phyloP scores from a whole-genome alignment of 2,329 filamentous ascomycete genomes.

The Thielaviopsis punctulata region DNA sequence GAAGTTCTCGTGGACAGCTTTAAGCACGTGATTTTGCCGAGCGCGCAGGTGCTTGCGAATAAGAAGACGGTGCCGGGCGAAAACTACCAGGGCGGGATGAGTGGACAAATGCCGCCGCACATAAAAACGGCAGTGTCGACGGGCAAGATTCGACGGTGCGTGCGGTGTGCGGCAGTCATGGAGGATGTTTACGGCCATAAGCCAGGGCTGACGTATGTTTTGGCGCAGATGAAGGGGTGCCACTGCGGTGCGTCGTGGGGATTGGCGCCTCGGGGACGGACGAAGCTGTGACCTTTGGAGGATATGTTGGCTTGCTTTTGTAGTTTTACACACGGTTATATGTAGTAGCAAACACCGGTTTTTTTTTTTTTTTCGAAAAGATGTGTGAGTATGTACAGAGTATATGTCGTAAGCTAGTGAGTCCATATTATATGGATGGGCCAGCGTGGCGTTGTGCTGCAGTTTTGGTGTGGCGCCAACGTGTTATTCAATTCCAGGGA shows the following conservation, averaged over 20 bases:
- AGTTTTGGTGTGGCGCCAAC: background rate
- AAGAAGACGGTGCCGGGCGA: conserved; percentile 14
- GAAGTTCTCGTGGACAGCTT: conserved; percentile 36
- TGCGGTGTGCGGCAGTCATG: conserved; percentile 48
- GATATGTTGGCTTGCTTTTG: background rate
- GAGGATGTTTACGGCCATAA: conserved; percentile 35
- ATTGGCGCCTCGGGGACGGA: conserved; percentile 15
- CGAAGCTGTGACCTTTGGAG: conserved; percentile 3
- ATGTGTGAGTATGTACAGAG: background rate
- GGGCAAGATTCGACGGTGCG: conserved; percentile 23
- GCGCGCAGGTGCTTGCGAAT: conserved; percentile 11
- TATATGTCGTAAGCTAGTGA: too few species aligned
- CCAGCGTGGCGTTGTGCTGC: background rate
- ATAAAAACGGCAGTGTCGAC: conserved; percentile 21
- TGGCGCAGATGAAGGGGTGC: conserved; percentile 37
- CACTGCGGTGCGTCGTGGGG: conserved; percentile 37
- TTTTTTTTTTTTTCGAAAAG: background rate
- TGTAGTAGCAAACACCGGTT: too few species aligned
- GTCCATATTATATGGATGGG: background rate
- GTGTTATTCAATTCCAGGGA: background rate
- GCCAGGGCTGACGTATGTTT: conserved; percentile 35
- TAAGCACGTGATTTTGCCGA: conserved; percentile 35
- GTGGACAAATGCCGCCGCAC: conserved; percentile 1
- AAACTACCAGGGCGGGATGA: conserved; percentile 6
- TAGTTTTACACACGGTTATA: background rate